phyloP scores from a whole-genome alignment of 495 filamentous ascomycete species.

The Coniosporium apollinis region DNA sequence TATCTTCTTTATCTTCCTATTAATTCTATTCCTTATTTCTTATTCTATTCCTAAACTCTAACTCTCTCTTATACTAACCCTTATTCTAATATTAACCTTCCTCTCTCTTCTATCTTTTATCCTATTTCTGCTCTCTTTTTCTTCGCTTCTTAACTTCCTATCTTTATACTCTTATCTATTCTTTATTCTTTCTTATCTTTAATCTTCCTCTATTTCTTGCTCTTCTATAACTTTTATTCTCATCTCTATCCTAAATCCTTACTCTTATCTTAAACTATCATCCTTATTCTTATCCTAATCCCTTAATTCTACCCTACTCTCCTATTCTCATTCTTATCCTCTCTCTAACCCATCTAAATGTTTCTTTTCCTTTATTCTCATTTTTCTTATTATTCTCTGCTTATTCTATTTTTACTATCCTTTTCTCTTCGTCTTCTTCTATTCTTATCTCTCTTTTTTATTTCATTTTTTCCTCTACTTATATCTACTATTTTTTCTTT shows the following conservation, averaged over 20 bases:
- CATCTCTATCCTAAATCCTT: neutral
- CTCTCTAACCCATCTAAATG: neutral
- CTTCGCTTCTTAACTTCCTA: no score
- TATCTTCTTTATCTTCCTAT: neutral
- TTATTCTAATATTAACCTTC: no score
- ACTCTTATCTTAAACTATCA: no score
- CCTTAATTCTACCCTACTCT: neutral
- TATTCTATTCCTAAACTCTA: neutral
- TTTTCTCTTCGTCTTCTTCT: neutral
- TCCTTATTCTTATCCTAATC: neutral
- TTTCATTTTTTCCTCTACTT: no score
- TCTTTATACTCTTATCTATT: no score
- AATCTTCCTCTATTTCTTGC: no score
- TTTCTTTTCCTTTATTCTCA: neutral
- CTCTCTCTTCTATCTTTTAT: no score
- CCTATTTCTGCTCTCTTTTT: no score
- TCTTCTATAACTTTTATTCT: no score
- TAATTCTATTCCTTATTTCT: neutral
- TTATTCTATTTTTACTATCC: neutral
- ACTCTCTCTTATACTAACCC: no score
- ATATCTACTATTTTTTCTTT: neutral
- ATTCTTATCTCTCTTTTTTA: neutral
- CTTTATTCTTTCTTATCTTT: no score
- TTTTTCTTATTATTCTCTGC: neutral
- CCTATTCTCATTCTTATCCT: neutral